Evolutionary conservation across 2,329 filamentous ascomycete species (phyloP).

Genomic region (Emmonsia crescens): DNA sequence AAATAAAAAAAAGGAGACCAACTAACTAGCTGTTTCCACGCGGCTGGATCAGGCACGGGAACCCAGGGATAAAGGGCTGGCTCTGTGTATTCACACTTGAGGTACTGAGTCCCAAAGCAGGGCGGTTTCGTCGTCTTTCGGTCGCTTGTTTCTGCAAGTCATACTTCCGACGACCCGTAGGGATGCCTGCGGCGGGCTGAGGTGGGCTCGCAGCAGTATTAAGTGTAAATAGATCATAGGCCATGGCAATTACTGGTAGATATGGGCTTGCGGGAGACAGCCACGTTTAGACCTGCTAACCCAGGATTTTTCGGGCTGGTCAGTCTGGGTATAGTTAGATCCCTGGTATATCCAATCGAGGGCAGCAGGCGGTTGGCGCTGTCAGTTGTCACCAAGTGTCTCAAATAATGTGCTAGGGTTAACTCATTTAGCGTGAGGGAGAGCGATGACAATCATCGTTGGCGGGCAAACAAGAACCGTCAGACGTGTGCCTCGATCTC

Average conservation of each 20-base stretch:
- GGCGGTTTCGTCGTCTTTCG: not conserved
- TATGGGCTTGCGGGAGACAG: slow-evolving; percentile 2
- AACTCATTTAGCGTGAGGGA: not conserved
- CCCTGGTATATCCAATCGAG: not conserved
- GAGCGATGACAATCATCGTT: not conserved
- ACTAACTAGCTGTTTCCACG: not conserved
- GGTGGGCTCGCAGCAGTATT: not conserved
- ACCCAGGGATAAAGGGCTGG: not conserved
- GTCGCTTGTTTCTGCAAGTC: slow-evolving; percentile 3
- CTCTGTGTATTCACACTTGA: not conserved
- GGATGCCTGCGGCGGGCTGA: slow-evolving; percentile 2
- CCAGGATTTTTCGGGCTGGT: not conserved
- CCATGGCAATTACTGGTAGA: not conserved
- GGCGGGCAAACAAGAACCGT: too few relatives aligned
- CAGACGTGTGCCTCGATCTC: not conserved
- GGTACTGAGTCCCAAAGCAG: slow-evolving; percentile 6
- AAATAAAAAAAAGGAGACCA: not conserved
- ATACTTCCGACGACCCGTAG: not conserved
- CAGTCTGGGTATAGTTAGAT: not conserved
- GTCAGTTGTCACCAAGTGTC: slow-evolving; percentile 1
- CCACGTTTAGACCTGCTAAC: slow-evolving; percentile 3
- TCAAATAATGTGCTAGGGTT: not conserved
- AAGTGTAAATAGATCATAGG: slow-evolving; percentile 3
- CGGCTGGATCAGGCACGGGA: slow-evolving; percentile 3
- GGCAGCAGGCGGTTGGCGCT: not conserved